These are phyloP conservation scores for Yamadazyma scolyti DNA, from an alignment of 805 yeast genomes.

Conservation along the genomic window DNA sequence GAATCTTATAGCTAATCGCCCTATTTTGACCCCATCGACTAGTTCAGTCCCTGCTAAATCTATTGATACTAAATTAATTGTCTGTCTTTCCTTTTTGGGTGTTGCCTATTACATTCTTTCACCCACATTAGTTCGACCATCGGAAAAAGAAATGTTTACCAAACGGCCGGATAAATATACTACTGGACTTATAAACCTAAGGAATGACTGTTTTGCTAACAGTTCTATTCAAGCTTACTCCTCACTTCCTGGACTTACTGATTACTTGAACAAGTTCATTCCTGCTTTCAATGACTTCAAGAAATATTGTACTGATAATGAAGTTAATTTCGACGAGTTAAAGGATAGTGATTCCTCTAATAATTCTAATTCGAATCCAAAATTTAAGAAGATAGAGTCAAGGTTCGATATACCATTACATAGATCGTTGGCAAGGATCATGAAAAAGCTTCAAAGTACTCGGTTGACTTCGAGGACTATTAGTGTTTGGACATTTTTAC, in stretches of 20 bases:
- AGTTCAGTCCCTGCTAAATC: too few species aligned
- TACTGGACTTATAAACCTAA: slow-evolving; percentile 76
- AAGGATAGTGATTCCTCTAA: slow-evolving; percentile 1
- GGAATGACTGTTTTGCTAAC: slow-evolving; percentile 93
- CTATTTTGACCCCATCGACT: too few species aligned
- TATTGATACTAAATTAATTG: too few species aligned
- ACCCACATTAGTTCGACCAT: slow-evolving; percentile 7
- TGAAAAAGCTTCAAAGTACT: slow-evolving; percentile 61
- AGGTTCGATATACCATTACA: slow-evolving; percentile 50
- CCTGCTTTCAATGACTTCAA: slow-evolving; percentile 20
- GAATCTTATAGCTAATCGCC: too few species aligned
- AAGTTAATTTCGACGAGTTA: slow-evolving; percentile 14
- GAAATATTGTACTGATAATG: slow-evolving; percentile 14
- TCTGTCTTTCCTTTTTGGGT: too few species aligned
- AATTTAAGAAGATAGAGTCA: slow-evolving; percentile 16
- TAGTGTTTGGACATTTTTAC: slow-evolving; percentile 78
- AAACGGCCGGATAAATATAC: slow-evolving; percentile 69
- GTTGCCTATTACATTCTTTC: slow-evolving; percentile 8
- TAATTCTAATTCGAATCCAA: slow-evolving; percentile 10
- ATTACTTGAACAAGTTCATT: slow-evolving; percentile 48
- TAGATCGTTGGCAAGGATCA: slow-evolving; percentile 47
- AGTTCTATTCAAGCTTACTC: slow-evolving; percentile 79
- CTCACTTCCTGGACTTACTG: slow-evolving; percentile 55
- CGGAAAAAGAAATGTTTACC: slow-evolving; percentile 30
- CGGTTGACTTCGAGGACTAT: slow-evolving; percentile 49